Percentiles rank a stretch among this genome's conserved stretches.
Evolutionary conservation across 1,139 yeast genomes (phyloP).

Genomic region (Magnusiomyces sp.): DNA sequence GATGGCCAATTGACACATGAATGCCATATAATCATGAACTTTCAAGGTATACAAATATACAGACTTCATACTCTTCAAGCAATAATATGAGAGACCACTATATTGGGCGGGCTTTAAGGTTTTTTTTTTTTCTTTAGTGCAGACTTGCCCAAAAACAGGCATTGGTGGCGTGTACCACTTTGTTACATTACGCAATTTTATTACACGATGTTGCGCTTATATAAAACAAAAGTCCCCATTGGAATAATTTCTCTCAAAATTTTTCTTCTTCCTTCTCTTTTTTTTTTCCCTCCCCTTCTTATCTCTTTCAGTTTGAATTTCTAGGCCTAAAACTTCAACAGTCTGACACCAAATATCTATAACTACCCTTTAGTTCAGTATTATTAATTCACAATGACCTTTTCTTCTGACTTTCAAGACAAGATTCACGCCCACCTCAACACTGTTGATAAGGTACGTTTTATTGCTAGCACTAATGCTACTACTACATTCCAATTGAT

Average conservation of each 20-base stretch:
- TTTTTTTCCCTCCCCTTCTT: not conserved
- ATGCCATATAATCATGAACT: too few relatives aligned
- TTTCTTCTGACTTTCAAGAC: conserved; percentile 22
- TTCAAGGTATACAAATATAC: too few relatives aligned
- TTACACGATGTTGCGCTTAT: too few relatives aligned
- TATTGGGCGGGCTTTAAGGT: not conserved
- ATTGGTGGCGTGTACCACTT: not conserved
- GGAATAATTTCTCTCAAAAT: too few relatives aligned
- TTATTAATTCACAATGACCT: conserved; percentile 10
- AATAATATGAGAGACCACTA: too few relatives aligned
- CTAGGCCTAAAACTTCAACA: conserved; percentile 3
- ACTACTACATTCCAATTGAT: not conserved
- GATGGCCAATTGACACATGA: too few relatives aligned
- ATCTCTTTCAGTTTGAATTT: not conserved
- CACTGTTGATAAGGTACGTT: conserved; percentile 25
- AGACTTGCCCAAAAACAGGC: not conserved
- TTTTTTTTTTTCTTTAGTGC: conserved; percentile 4
- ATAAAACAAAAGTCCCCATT: not conserved
- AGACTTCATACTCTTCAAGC: too few relatives aligned
- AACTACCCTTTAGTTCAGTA: not conserved
- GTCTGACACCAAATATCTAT: not conserved
- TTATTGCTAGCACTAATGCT: not conserved
- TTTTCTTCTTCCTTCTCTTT: conserved; percentile 6
- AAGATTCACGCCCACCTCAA: conserved; percentile 24
- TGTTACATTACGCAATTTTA: not conserved